Evolutionary conservation across 2,329 filamentous ascomycete species (phyloP), one percentile per base, ranked within the genome.

Genomic region (Sporothrix globosa): DNA sequence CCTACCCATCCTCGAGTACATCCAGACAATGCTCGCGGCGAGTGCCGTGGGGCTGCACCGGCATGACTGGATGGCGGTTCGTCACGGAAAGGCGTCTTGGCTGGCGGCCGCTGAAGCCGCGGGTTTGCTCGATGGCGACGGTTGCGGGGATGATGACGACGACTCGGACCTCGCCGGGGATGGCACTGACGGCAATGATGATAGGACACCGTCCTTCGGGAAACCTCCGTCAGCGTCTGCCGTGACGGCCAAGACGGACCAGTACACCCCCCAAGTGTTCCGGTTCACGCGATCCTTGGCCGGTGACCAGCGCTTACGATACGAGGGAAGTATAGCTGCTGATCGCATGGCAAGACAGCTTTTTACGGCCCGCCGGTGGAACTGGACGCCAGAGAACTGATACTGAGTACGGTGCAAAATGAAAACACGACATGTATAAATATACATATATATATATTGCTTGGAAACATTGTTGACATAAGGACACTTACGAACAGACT

Each of bases 1-100:
- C 3, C 80, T 91, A 52, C 89, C 90, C 9, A 83, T 91, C 3
- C 78, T 93, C 19, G 89, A 91, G 69, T 86, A 88, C 68, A 80
- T 93, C 41, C 84, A 87, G 70, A 78, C 81, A n/a, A 85, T 88
- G 80, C 78, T 89, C 4, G 82, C 83, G 0, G 79, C 84, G 0
- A 81, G 78, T 46, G 80, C 80, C 39, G 76, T 87, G 7, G 79
- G 81, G 2, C 76, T 88, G 11, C 75, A 80, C 17, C 77, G 81
- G n/a, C 75, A 75, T 7, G 79, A 81, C 21, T 88, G 86, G 86
- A 82, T 80, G 73, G 81, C 75, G 61, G 52, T 79, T 81, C 10
- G 74, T 74, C 1, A 78, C 77, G 65, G 67, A 60, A 27, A 60
- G 4, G 63, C 71, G 10, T 70, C 73, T 6, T 71, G 69, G 71